Percentiles rank a stretch among this genome's conserved stretches.
These are phyloP conservation scores for Larix kaempferi DNA, from an alignment of 75 land plant genomes.

Conservation along the genomic window DNA sequence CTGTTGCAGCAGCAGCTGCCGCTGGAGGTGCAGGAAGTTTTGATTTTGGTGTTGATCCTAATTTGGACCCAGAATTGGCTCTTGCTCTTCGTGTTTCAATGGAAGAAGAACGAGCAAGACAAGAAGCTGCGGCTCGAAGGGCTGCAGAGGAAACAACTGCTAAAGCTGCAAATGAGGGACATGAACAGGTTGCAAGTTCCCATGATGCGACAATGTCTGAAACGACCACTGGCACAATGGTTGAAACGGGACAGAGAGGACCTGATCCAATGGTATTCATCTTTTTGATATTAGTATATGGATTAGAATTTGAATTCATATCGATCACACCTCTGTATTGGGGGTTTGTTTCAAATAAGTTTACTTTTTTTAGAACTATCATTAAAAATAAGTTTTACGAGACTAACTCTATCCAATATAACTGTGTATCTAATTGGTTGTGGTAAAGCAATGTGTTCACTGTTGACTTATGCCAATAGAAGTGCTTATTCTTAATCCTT, in stretches of 20 bases:
- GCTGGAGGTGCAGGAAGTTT: constrained; percentile 37
- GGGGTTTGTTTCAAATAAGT: background rate
- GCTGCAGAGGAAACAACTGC: constrained; percentile 39
- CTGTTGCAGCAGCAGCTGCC: constrained; percentile 46
- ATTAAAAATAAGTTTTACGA: background rate
- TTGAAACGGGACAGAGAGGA: constrained; percentile 8
- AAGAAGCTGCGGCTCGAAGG: constrained; percentile 44
- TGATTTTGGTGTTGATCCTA: constrained; percentile 54
- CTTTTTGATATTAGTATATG: background rate
- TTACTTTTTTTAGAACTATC: background rate
- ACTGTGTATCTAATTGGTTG: background rate
- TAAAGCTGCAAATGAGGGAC: constrained; percentile 19
- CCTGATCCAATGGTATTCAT: constrained; percentile 18
- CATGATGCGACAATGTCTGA: constrained; percentile 32
- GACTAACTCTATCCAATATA: background rate
- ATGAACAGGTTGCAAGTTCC: constrained; percentile 6
- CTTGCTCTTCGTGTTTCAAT: constrained; percentile 45
- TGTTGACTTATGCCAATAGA: background rate
- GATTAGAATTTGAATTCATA: too few relatives aligned
- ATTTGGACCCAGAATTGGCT: constrained; percentile 49
- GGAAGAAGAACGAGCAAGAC: constrained; percentile 51
- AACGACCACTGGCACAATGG: background rate
- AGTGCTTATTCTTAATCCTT: background rate
- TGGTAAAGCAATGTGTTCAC: background rate
- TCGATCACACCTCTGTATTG: background rate